phyloP scores from a whole-genome alignment of 2,329 filamentous ascomycete species.

The Aspergillus chevalieri region DNA sequence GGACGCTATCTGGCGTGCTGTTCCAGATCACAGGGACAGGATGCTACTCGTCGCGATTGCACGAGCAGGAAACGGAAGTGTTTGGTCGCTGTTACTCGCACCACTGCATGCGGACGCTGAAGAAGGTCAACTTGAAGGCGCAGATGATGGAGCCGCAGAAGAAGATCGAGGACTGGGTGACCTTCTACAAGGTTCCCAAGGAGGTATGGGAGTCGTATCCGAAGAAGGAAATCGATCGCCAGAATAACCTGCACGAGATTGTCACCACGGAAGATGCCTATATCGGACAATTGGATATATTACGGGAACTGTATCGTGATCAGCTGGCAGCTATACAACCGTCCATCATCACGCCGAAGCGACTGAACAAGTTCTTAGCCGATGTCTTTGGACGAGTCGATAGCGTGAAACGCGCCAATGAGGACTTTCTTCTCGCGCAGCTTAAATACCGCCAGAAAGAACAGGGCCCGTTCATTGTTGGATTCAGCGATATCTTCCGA shows the following conservation, averaged over 20 bases:
- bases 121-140: conserved; percentile 83
- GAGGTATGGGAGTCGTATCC: conserved; percentile 64
- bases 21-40: conserved; percentile 88
- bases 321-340: conserved; percentile 67
- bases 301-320: conserved; percentile 80
- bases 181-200: conserved; percentile 77
- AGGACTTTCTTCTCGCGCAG: conserved; percentile 84
- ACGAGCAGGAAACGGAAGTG: conserved; percentile 55
- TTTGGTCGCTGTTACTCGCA: conserved; percentile 82
- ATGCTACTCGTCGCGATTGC: conserved; percentile 82
- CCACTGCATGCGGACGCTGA: conserved; percentile 87
- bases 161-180: conserved; percentile 77
- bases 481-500: conserved; percentile 94
- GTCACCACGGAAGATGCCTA: conserved; percentile 88
- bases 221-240: conserved; percentile 84
- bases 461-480: conserved; percentile 87
- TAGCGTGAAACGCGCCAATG: conserved; percentile 81
- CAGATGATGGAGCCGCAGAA: conserved; percentile 62
- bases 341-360: conserved; percentile 71
- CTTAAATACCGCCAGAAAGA: conserved; percentile 96
- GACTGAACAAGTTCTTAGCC: conserved; percentile 70
- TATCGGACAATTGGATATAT: conserved; percentile 80
- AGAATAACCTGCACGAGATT: conserved; percentile 93
- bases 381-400: conserved; percentile 91
- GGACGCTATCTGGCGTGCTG: conserved; percentile 77